Evolutionary conservation across 257 asterid species (phyloP).

Genomic region (Scutellaria minor): DNA sequence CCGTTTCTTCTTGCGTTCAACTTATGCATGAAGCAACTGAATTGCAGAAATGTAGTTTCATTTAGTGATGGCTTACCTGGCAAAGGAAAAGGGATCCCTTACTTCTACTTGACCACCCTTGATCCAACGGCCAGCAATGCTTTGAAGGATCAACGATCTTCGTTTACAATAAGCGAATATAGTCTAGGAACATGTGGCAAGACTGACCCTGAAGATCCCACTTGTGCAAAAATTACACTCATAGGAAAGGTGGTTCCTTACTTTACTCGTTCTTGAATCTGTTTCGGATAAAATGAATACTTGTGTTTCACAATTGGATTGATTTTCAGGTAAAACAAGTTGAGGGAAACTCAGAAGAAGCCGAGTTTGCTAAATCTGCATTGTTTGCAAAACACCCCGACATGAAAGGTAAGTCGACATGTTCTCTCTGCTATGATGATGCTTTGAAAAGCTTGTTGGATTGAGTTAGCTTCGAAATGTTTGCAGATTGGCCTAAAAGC

Average conservation of each 20-base stretch:
- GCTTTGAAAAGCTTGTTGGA: neutral
- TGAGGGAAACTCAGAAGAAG: constrained; percentile 58
- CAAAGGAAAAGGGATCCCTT: constrained; percentile 77
- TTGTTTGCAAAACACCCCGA: constrained; percentile 78
- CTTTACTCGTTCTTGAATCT: neutral
- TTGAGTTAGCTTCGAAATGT: constrained; percentile 2
- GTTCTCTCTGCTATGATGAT: no score
- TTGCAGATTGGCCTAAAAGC: constrained; percentile 85
- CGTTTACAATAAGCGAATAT: constrained; percentile 79
- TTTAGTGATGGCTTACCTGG: constrained; percentile 84
- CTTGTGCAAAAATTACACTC: constrained; percentile 82
- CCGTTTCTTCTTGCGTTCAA: no score
- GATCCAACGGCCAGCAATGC: constrained; percentile 91
- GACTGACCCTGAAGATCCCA: constrained; percentile 79
- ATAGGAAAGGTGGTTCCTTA: constrained; percentile 67
- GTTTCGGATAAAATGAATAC: neutral
- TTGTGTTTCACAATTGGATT: constrained; percentile 9
- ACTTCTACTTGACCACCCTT: constrained; percentile 81
- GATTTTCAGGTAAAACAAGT: constrained; percentile 61
- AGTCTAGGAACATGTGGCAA: constrained; percentile 75
- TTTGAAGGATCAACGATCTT: constrained; percentile 69
- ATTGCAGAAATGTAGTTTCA: constrained; percentile 83
- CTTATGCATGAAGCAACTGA: constrained; percentile 3
- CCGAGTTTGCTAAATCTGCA: constrained; percentile 65
- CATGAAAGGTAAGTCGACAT: constrained; percentile 62